These are phyloP conservation scores for Nitzschia sp. DNA, from an alignment of 108 stramenopile species.

Conservation along the genomic window DNA sequence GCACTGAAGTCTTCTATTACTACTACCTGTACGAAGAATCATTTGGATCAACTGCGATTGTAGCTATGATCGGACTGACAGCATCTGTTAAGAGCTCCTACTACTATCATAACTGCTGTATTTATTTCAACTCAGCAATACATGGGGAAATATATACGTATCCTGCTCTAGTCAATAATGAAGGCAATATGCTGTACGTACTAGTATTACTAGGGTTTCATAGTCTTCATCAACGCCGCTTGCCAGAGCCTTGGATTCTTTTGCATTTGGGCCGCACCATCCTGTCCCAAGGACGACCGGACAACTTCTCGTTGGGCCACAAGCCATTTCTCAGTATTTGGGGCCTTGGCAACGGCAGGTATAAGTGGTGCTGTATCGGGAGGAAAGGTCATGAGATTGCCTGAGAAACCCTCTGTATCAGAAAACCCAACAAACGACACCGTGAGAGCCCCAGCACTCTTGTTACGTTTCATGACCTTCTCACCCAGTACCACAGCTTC, in stretches of 20 bases:
- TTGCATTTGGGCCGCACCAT: constrained; percentile 23
- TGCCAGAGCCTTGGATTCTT: constrained; percentile 16
- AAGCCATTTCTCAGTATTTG: constrained; percentile 20
- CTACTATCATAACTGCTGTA: too few relatives aligned
- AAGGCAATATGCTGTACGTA: too few relatives aligned
- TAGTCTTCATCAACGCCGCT: constrained; percentile 26
- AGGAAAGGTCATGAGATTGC: constrained; percentile 22
- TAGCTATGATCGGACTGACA: too few relatives aligned
- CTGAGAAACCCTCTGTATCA: constrained; percentile 23
- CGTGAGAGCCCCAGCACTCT: constrained; percentile 23
- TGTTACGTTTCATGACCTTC: constrained; percentile 30
- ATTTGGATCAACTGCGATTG: too few relatives aligned
- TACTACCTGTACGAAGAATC: too few relatives aligned
- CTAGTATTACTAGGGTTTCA: constrained; percentile 31
- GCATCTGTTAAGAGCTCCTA: too few relatives aligned
- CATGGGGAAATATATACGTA: too few relatives aligned
- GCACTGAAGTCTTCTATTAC: too few relatives aligned
- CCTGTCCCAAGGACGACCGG: constrained; percentile 10
- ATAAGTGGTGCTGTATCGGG: constrained; percentile 27
- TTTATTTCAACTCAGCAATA: too few relatives aligned
- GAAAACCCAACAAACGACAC: constrained; percentile 35
- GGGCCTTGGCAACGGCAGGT: background rate
- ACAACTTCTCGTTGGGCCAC: constrained; percentile 21
- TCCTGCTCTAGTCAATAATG: too few relatives aligned
- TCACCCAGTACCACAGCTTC: constrained; percentile 10